Base-by-base conservation (phyloP, 331 rosid genomes). In the Pyracantha coccinea region DNA sequence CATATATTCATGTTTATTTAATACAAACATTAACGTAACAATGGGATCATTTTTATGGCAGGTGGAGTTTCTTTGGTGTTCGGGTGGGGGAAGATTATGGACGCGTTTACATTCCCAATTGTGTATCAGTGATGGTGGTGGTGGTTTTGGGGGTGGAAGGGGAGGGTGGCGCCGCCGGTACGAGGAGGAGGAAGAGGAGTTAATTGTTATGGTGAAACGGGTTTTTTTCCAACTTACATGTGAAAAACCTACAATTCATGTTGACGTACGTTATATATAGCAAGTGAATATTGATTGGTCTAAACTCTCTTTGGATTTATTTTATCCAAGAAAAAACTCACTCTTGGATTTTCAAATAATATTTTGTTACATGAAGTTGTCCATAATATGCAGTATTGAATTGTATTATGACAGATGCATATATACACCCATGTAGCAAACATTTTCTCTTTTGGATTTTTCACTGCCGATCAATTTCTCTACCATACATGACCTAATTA, bases 141-240 rank as follows among this genome's bases (percentile, higher is more conserved):
- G 15, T 57, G 45, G 16, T 27, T 1, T 10, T 7, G n/a, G 54
- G 2, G 57, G 71, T 47, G 44, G 59, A 4, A 75, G 61, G 6
- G 19, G 21, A 41, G 58, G 68, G 80, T 54, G 85, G 74, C 74
- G 85, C 69, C 83, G 78, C 82, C 82, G 81, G 60, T 38, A 25
- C 33, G 29, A 23, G 62, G 60, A 71, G 77, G 72, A 64, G 79
- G 52, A 21, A 45, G 69, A 78, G 72, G 76, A 63, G 81, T 31
- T 53, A 20, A 25, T 66, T 74, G 28, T 69, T 32, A 73, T 75
- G 92, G 88, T 60, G 52, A 4, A 63, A 83, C 92, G 86, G 72
- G 5, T 47, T 82, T 86, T 73, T 84, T 90, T 88, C 74, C 15
- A 60, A 70, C 52, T 28, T 71, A 68, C 32, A 32, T 71, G 84